A percentile compares a stretch with the other conserved stretches of the same genome.
These are phyloP conservation scores for Aegilops tauschii DNA, from an alignment of 176 grass and related monocot species.

Conservation along the genomic window DNA sequence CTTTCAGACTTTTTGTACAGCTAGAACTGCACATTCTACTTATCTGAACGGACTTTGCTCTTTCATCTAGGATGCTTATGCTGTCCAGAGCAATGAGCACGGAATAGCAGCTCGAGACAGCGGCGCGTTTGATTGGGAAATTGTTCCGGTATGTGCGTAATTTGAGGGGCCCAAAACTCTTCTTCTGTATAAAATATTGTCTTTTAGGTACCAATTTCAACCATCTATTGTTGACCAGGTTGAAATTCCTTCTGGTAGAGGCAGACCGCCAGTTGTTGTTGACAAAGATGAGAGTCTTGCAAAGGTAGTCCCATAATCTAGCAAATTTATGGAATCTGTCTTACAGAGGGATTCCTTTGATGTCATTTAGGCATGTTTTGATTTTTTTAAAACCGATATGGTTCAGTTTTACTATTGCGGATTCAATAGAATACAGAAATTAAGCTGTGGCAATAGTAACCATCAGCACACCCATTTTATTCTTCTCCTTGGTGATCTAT, in stretches of 20 bases:
- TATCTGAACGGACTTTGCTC: not conserved
- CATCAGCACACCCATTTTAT: not conserved
- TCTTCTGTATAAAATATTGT: not conserved
- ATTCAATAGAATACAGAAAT: not conserved
- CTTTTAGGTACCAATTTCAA: constrained; percentile 1
- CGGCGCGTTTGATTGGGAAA: constrained; percentile 85
- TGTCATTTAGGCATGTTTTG: not conserved
- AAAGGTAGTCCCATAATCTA: constrained; percentile 54
- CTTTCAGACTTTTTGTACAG: not conserved
- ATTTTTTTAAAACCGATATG: not conserved
- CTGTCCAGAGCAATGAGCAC: constrained; percentile 81
- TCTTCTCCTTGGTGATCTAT: not conserved
- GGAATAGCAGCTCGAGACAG: constrained; percentile 63
- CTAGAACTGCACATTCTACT: not conserved
- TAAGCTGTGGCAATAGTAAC: not conserved
- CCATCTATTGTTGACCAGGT: constrained; percentile 44
- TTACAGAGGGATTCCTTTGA: not conserved
- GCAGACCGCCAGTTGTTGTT: constrained; percentile 59
- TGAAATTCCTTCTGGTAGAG: constrained; percentile 81
- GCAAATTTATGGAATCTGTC: not conserved
- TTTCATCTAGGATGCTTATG: constrained; percentile 70
- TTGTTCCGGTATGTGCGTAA: constrained; percentile 53
- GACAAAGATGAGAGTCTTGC: constrained; percentile 90
- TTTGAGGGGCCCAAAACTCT: not conserved
- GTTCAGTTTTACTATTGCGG: not conserved